Evolutionary conservation across 2,329 filamentous ascomycete genomes (phyloP), one percentile per base, ranked within the genome.

Genomic region (Sclerotinia borealis): DNA sequence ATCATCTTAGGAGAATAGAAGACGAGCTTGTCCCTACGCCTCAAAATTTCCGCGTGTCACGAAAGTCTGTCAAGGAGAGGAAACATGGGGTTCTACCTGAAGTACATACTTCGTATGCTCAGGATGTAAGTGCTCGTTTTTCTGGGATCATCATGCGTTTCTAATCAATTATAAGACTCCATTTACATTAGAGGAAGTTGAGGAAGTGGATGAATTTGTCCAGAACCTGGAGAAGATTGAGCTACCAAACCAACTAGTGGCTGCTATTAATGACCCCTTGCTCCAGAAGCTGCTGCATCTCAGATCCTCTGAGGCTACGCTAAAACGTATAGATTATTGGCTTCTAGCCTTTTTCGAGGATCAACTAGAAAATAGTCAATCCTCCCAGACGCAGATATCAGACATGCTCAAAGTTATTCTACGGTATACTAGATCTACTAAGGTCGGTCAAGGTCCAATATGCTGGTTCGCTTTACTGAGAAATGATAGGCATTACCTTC

Each of bases 191-290:
- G 91, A 96, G 72, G 92, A 96, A 71, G 85, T 96, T 61, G 88
- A 92, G 69, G 87, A 81, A 65, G 86, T 86, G 15, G 79, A 85
- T 29, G 81, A 85, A 56, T 88, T 96, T 65, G 87, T 92, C 7
- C 82, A 84, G 50, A 89, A 84, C 63, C 76, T 96, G 10, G 91
- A 96, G 69, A 89, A 83, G 68, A 86, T 96, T 31, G 90, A 95
- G 74, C 78, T 92, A 47, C 92, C 92, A 0, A 92, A 90, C 67
- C 92, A 96, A 75, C 80, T 96, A 2, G 85, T 92, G 47, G 90
- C 92, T 6, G 85, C 90, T 4, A 78, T 96, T 17, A 84, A 83
- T 2, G 90, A 96, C 71, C 88, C 88, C 3, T 78, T 96, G 36
- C 81, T 93, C 1, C 91, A 93, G 73, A 95, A 93, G 72, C 79